A percentile compares a stretch with the other conserved stretches of the same genome.
Conservation (phyloP, 2,329 filamentous ascomycete genomes). For the Ascomycota sp. region DNA sequence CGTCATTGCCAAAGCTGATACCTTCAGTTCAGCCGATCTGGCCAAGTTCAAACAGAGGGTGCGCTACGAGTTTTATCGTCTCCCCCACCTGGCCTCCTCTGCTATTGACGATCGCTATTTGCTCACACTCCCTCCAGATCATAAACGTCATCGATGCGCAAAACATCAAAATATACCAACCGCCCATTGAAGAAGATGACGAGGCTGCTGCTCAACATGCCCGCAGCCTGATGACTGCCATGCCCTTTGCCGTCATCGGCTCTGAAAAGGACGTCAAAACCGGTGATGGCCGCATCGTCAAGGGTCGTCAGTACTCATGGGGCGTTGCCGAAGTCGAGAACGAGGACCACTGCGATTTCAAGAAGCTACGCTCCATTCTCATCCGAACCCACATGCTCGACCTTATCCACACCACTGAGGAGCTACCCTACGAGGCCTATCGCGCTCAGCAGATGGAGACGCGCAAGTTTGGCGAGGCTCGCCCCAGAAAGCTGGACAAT, state of each 20-base stretch:
- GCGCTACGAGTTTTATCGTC: neutral
- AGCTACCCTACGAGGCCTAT: slow-evolving; percentile 98
- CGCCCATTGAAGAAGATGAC: slow-evolving; percentile 92
- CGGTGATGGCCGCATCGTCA: slow-evolving; percentile 83
- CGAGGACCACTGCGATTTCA: slow-evolving; percentile 99
- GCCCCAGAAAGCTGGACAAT: slow-evolving; percentile 95
- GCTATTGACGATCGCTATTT: neutral
- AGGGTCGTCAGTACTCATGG: slow-evolving; percentile 97
- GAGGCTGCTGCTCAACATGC: slow-evolving; percentile 90
- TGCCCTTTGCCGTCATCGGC: slow-evolving; percentile 97
- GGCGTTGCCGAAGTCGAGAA: slow-evolving; percentile 99
- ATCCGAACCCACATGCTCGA: slow-evolving; percentile 99
- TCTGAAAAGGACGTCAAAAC: slow-evolving; percentile 99
- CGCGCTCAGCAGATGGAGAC: slow-evolving; percentile 99
- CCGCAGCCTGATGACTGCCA: slow-evolving; percentile 78
- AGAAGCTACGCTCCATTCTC: slow-evolving; percentile 96
- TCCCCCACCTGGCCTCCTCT: no score
- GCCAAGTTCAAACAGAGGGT: slow-evolving; percentile 89
- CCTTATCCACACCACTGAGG: slow-evolving; percentile 97
- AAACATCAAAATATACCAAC: slow-evolving; percentile 98
- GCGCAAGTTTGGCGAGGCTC: slow-evolving; percentile 92
- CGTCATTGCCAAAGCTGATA: slow-evolving; percentile 96
- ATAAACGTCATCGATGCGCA: slow-evolving; percentile 89
- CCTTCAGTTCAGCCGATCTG: slow-evolving; percentile 76
- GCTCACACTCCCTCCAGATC: slow-evolving; percentile 33